Conservation (phyloP, 495 filamentous ascomycete genomes). For the Trypethelium eluteriae region DNA sequence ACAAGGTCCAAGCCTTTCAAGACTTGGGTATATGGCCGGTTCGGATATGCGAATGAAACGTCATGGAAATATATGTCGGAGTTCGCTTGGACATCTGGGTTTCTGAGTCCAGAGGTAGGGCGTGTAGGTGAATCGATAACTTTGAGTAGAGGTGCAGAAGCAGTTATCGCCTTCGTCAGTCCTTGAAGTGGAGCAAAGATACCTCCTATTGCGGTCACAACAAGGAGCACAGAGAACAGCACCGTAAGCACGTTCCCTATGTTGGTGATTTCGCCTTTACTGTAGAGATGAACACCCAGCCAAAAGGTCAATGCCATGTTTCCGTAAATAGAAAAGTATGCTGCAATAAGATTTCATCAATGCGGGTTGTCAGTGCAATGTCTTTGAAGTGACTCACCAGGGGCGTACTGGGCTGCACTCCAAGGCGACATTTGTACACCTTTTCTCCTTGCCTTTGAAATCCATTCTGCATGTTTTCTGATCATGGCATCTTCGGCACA, state of each 20-base stretch:
- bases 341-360: constrained; percentile 16
- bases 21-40: constrained; percentile 22
- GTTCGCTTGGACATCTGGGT: constrained; percentile 23
- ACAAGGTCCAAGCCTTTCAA: constrained; percentile 22
- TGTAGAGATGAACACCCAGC: constrained; percentile 28
- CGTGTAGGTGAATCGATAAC: constrained; percentile 31
- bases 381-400: neutral
- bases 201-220: constrained; percentile 21
- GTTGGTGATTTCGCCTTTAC: constrained; percentile 24
- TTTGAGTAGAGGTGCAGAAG: constrained; percentile 35
- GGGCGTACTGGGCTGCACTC: neutral
- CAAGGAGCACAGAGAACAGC: constrained; percentile 27
- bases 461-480: neutral
- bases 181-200: constrained; percentile 25
- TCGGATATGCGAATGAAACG: constrained; percentile 30
- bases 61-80: constrained; percentile 21
- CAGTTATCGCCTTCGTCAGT: constrained; percentile 34
- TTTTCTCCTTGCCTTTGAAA: neutral
- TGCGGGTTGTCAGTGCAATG: neutral
- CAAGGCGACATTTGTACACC: neutral
- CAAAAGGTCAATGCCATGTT: constrained; percentile 27
- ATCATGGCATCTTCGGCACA: constrained; percentile 4
- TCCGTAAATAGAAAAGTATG: constrained; percentile 27
- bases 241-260: constrained; percentile 25
- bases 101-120: constrained; percentile 15